A percentile compares a stretch with the other conserved stretches of the same genome.
Conservation (phyloP, 2,329 filamentous ascomycete species). For the Aaosphaeria pasadenensis region DNA sequence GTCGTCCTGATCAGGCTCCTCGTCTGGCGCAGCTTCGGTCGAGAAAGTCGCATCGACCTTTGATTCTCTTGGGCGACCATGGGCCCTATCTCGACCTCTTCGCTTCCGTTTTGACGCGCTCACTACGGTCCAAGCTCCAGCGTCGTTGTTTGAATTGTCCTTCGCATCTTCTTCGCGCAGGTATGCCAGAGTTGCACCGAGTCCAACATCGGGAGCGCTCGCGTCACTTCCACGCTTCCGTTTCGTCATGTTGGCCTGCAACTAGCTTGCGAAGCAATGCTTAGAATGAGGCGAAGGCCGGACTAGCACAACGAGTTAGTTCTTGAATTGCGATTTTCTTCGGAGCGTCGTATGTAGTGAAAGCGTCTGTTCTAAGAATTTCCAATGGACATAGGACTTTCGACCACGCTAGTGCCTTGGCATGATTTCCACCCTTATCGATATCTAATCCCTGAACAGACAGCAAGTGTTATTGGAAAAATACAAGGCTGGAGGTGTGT, state of each 20-base stretch:
- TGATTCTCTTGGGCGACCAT: conserved; percentile 2
- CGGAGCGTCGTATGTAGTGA: no score
- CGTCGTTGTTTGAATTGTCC: conserved; percentile 10
- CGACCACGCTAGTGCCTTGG: no score
- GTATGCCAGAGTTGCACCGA: conserved; percentile 28
- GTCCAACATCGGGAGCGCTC: conserved; percentile 18
- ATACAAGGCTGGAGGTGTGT: no score
- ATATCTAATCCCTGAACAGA: no score
- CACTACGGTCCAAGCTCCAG: conserved; percentile 29
- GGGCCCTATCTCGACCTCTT: conserved; percentile 8
- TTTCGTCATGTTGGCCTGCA: conserved; percentile 20
- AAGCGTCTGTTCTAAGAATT: no score
- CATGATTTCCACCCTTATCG: no score
- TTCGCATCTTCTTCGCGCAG: conserved; percentile 17
- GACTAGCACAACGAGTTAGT: no score
- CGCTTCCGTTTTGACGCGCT: conserved; percentile 21
- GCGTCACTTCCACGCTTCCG: conserved; percentile 22
- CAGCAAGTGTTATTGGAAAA: no score
- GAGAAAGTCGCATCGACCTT: not conserved
- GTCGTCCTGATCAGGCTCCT: not conserved
- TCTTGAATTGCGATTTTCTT: no score
- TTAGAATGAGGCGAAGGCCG: no score
- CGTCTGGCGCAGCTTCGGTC: not conserved
- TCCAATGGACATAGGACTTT: no score
- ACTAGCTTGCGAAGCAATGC: no score